phyloP scores from a whole-genome alignment of 2,329 filamentous ascomycete genomes.

The Stachybotrys chartarum region DNA sequence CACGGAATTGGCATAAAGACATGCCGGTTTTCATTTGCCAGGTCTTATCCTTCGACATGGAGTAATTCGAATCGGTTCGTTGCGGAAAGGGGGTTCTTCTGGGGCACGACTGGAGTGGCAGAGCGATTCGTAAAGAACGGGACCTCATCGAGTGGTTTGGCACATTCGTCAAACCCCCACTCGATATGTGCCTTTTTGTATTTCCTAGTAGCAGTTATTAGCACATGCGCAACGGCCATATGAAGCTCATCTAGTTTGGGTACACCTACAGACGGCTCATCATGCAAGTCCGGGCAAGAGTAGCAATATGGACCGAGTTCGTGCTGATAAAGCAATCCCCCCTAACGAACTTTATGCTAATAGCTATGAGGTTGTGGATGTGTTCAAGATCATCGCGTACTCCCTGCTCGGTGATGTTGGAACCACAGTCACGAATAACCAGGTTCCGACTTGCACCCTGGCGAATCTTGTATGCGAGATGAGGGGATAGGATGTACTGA shows the following conservation, averaged over 20 bases:
- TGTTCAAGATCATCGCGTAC: slow-evolving; percentile 73
- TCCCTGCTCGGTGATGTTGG: slow-evolving; percentile 51
- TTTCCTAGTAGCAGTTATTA: slow-evolving; percentile 33
- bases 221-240: neutral
- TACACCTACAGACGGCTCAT: slow-evolving; percentile 48
- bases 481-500: slow-evolving; percentile 58
- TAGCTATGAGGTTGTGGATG: slow-evolving; percentile 70
- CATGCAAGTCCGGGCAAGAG: slow-evolving; percentile 74
- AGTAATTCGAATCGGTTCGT: slow-evolving; percentile 59
- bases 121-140: slow-evolving; percentile 11
- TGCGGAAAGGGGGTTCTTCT: slow-evolving; percentile 27
- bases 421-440: slow-evolving; percentile 53
- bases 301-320: slow-evolving; percentile 69
- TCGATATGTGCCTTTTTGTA: slow-evolving; percentile 68
- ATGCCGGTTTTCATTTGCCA: neutral
- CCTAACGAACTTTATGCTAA: slow-evolving; percentile 53
- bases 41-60: slow-evolving; percentile 31
- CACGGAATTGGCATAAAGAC: neutral
- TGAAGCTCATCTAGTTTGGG: neutral
- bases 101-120: slow-evolving; percentile 11
- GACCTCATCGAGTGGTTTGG: slow-evolving; percentile 40
- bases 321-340: slow-evolving; percentile 62
- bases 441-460: slow-evolving; percentile 68
- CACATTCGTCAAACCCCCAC: slow-evolving; percentile 68
- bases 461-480: slow-evolving; percentile 57